These are phyloP conservation scores for Sungouiozyma ichnusensis DNA, from an alignment of 805 yeast genomes.

Conservation along the genomic window DNA sequence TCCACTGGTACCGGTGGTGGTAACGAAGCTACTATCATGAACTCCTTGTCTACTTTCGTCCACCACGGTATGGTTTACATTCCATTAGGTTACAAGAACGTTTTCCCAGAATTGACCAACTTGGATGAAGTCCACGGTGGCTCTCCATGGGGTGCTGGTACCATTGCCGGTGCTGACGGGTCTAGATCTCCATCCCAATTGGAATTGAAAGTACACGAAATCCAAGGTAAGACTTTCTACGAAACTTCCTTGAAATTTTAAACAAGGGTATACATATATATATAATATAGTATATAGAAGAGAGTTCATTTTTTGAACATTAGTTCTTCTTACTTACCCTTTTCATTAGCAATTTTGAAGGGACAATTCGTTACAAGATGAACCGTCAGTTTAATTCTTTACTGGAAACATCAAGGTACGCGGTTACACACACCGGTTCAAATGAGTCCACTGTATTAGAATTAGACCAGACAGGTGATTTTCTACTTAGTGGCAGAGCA, in stretches of 20 bases:
- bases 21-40: slow-evolving; percentile 62
- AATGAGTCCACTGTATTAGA: slow-evolving; percentile 11
- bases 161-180: slow-evolving; percentile 69
- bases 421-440: slow-evolving; percentile 3
- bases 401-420: not conserved
- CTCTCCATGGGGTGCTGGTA: slow-evolving; percentile 82
- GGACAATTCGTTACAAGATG: slow-evolving; percentile 7
- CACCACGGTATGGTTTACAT: slow-evolving; percentile 77
- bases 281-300: not conserved
- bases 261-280: not conserved
- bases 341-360: slow-evolving; percentile 15
- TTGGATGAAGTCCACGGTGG: slow-evolving; percentile 66
- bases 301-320: not conserved
- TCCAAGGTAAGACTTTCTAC: slow-evolving; percentile 60
- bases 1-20: slow-evolving; percentile 81
- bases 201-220: slow-evolving; percentile 52
- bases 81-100: slow-evolving; percentile 63
- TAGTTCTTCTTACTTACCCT: not conserved
- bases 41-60: slow-evolving; percentile 50
- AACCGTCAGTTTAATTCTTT: not conserved
- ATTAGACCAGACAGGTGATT: slow-evolving; percentile 12
- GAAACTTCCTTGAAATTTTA: slow-evolving; percentile 31
- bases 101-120: slow-evolving; percentile 43
- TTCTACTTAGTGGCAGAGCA: slow-evolving; percentile 17
- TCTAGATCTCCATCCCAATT: slow-evolving; percentile 53